Base-by-base conservation (phyloP, 2,329 filamentous ascomycete genomes). In the Myrmaecium sp. region DNA sequence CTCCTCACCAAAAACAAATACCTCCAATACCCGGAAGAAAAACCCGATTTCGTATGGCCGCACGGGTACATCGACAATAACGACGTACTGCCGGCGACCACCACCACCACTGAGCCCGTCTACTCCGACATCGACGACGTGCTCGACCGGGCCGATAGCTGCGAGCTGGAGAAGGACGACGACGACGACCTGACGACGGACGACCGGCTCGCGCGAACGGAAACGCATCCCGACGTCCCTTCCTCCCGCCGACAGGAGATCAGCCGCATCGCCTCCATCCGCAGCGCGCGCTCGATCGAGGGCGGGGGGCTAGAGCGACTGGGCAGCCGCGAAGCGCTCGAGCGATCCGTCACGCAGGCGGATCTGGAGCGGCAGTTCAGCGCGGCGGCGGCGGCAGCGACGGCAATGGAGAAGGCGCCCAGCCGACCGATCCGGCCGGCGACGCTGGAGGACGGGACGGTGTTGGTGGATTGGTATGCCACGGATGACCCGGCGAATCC, bases 1-100 rank as follows among this genome's bases (percentile, higher is more conserved):
- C 64, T 55, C 37, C 26, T 61, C 28, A 66, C 67, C 3, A 46
- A 48, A 17, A 69, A 68, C 40, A 56, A 48, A 21, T 41, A 64
- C 22, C 51, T 74, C 8, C 55, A 60, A 31, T 74, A 73, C 32
- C 67, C 68, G 10, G 69, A 74, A 49, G 70, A 75, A 34, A 52
- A 51, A 32, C 36, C 59, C 13, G 65, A 53, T 36, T 75, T 72
- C 36, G 40, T 59, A 30, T 49, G 64, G 4, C 69, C 67, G 2
- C 33, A 36, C 24, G 37, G 40, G 16, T 64, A 64, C 34, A 44
- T 40, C 5, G 36, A 42, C 1, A 35, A 41, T 6, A 29, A 30
- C 4, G 25, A 29, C 3, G 10, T 8, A 1, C 17, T 30, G 5
- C 29, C 33, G 7, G 38, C 36, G 10, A 33, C 36, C 10, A 28